Evolutionary conservation across 1,139 yeast genomes (phyloP), one percentile per base, ranked within the genome.

Genomic region (Lipomyces yarrowii): DNA sequence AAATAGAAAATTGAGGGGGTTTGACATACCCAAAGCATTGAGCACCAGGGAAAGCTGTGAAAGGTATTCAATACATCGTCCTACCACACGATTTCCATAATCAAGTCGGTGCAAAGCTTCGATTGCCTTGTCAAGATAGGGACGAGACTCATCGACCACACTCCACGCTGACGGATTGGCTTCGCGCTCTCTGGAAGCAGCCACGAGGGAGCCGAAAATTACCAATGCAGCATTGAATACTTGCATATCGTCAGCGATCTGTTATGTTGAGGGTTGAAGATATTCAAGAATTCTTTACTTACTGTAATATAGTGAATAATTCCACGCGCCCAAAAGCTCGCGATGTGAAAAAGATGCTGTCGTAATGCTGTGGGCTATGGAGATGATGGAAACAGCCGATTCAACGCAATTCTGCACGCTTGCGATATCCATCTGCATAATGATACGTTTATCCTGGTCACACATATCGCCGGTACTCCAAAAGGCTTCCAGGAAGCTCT

Each of bases 321-420:
- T 46, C 52, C 52, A 46, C 52, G 23, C 52, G 52, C 52, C 52
- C 52, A 46, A 46, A 46, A 46, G 52, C 26, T 46, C 52, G 52
- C 26, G 52, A 46, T 46, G 52, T 46, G 23, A 21, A 46, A 21
- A n/a, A 18, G 52, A 18, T 18, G 52, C 21, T 21, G 52, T 46
- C 52, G 52, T 46, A 21, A 46, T 46, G 52, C 52, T 46, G 26
- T 46, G 21, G 52, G 26, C 52, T 21, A 46, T 46, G 52, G 52
- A n/a, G 26, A 46, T 46, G 52, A 46, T 46, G 52, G 52, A 46
- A 46, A n/a, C 26, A 21, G 52, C 52, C 21, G 52, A 46, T 46
- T 46, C 52, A 46, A 46, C 52, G 26, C 52, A 46, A 6, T 21
- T 46, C 23, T 46, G 52, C 26, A 46, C 52, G 52, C 52, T 46